Base-by-base conservation (phyloP, 75 land plant species). In the Pinus albicaulis region DNA sequence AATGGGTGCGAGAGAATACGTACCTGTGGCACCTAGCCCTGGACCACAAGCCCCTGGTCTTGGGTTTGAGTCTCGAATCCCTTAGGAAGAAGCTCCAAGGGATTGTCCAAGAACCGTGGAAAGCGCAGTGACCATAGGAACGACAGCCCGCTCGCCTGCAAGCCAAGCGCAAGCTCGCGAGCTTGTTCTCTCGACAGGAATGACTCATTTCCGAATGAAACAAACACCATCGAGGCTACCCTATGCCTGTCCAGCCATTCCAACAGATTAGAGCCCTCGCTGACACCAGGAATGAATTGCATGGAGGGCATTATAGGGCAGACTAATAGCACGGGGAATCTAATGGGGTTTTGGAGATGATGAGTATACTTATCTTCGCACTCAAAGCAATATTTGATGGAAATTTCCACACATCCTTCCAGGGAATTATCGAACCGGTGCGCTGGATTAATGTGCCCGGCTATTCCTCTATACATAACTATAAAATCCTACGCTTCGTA, bases 121-220 rank as follows among this genome's bases (percentile, higher is more conserved):
- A 56, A 6, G 7, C 82, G 64, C 72, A 82, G 13, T 31, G 19
- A n/a, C 84, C 81, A 82, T 56, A 82, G 44, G 56, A 82, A 79
- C 28, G 82, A 61, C 13, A 19, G 56, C 3, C 59, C 10, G 38
- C 81, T 79, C 15, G 58, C 28, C 61, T 79, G 72, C 22, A 82
- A 69, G 10, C 81, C 84, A 24, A 22, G 25, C 0, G 57, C 73
- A 36, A 82, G 60, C 22, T 82, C 84, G 13, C 20, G 34, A 20
- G 65, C 41, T 38, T 78, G 76, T 56, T 59, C 19, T 55, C 31
- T n/a, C 59, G 76, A 79, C 15, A 75, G 24, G n/a, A 48, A 48
- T 5, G 59, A 61, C 1, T 73, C 36, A 55, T 81, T 82, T 0
- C 84, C 84, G 48, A 82, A 82, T 11, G 84, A 72, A 17, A 82